phyloP scores from a whole-genome alignment of 345 rosid species.

The Eutrema japonicum region DNA sequence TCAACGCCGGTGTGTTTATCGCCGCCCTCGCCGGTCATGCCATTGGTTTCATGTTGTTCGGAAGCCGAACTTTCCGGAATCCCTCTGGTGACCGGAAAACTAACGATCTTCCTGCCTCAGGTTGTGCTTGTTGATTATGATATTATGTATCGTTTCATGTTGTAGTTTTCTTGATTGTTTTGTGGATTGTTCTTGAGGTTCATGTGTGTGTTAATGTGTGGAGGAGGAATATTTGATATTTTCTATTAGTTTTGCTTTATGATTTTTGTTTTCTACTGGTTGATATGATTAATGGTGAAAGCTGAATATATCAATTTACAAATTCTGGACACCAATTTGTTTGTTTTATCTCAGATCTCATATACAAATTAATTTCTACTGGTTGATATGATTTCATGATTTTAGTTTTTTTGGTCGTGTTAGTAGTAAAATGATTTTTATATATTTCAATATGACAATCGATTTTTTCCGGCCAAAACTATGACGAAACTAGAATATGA shows the following conservation, averaged over 20 bases:
- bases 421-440: too few relatives aligned
- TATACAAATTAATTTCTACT: neutral
- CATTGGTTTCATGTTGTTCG: constrained; percentile 63
- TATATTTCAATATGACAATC: neutral
- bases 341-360: neutral
- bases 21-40: constrained; percentile 75
- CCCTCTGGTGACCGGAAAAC: constrained; percentile 28
- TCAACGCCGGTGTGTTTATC: constrained; percentile 73
- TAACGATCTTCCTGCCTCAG: constrained; percentile 31
- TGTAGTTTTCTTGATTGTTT: constrained; percentile 32
- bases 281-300: neutral
- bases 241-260: neutral
- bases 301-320: neutral
- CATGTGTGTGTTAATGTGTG: neutral
- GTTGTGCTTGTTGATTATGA: constrained; percentile 36
- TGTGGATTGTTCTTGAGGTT: constrained; percentile 35
- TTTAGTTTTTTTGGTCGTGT: too few relatives aligned
- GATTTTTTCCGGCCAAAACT: neutral
- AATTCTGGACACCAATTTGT: neutral
- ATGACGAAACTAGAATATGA: neutral
- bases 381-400: too few relatives aligned
- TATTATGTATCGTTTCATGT: constrained; percentile 16
- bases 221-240: constrained; percentile 4
- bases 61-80: constrained; percentile 49
- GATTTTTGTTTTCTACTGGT: neutral